Percentiles rank a stretch among this genome's conserved stretches.
These are phyloP conservation scores for Aspergillus sp. DNA, from an alignment of 2,329 filamentous ascomycete genomes.

Conservation along the genomic window DNA sequence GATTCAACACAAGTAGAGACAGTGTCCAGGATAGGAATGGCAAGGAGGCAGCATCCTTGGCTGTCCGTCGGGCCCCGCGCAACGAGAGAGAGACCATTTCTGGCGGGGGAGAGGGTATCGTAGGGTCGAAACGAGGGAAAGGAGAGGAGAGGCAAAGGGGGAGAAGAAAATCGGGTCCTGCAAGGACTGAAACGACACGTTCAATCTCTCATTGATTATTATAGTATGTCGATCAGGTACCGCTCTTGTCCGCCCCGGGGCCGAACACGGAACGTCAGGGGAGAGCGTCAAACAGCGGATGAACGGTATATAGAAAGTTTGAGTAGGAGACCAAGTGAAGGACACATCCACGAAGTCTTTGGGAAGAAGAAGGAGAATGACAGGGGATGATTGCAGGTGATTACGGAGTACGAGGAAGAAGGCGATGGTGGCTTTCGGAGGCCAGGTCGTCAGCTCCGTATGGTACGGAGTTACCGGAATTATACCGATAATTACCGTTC, in stretches of 20 bases:
- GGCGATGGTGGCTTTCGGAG: conserved; percentile 10
- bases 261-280: neutral
- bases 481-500: no score
- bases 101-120: neutral
- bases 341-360: neutral
- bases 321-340: neutral
- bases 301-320: neutral
- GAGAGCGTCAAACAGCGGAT: neutral
- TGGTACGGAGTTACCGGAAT: no score
- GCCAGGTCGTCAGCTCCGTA: no score
- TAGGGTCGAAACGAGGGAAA: neutral
- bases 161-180: neutral
- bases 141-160: conserved; percentile 1
- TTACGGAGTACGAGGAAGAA: neutral
- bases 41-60: conserved; percentile 9
- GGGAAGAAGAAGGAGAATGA: neutral
- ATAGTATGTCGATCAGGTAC: neutral
- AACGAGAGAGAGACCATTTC: conserved; percentile 20
- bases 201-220: conserved; percentile 1
- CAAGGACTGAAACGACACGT: conserved; percentile 3
- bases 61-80: conserved; percentile 11
- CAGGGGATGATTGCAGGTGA: neutral
- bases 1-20: conserved; percentile 25
- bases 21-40: conserved; percentile 22
- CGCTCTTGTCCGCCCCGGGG: neutral